Evolutionary conservation across 83 land plant genomes (phyloP).

Genomic region (Larix sibirica): DNA sequence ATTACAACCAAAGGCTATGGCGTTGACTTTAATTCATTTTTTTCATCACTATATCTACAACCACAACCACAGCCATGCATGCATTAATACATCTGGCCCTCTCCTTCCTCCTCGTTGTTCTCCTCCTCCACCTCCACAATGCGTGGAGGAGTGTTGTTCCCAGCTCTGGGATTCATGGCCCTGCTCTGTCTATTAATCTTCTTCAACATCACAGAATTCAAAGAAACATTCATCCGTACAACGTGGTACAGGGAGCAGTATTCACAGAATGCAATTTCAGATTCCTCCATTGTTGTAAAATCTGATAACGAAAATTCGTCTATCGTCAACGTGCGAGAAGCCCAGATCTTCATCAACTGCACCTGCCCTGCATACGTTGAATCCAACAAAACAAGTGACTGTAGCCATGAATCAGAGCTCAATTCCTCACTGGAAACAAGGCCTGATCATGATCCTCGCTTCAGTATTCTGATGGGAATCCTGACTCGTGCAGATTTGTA

Average conservation of each 20-base stretch:
- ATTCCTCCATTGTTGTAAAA: background rate
- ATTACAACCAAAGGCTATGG: too few relatives aligned
- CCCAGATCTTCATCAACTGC: slow-evolving; percentile 14
- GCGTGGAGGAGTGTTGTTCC: background rate
- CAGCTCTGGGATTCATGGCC: background rate
- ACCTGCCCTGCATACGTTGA: background rate
- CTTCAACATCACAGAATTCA: background rate
- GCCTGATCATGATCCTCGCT: background rate
- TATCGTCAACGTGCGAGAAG: background rate
- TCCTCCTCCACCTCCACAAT: background rate
- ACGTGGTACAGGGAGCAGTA: background rate
- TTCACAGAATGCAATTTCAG: too few relatives aligned
- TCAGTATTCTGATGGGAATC: slow-evolving; percentile 58
- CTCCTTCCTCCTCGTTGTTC: background rate
- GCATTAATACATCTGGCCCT: background rate
- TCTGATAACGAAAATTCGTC: background rate
- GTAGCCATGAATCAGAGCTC: background rate
- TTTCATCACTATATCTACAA: too few relatives aligned
- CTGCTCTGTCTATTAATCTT: background rate
- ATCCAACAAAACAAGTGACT: background rate
- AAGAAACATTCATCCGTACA: background rate
- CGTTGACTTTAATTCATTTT: too few relatives aligned
- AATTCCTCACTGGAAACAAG: background rate
- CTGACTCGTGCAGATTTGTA: slow-evolving; percentile 41
- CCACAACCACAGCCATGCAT: too few relatives aligned